Evolutionary conservation across 2,329 filamentous ascomycete genomes (phyloP), one percentile per base, ranked within the genome.

Genomic region (Periconia sp.): DNA sequence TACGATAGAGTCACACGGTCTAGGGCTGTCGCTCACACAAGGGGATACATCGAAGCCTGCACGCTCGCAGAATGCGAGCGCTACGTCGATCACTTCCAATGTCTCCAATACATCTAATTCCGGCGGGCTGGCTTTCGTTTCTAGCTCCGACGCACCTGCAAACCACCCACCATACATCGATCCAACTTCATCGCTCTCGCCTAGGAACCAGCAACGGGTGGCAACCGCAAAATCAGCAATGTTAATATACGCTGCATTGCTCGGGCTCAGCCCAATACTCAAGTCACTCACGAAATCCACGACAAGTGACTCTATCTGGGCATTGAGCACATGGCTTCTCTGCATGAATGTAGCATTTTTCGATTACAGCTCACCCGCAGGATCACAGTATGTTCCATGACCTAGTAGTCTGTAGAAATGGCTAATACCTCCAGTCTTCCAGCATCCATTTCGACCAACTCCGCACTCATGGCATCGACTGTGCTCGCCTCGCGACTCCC

Each of bases 331-430:
- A 63, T 94, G 91, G 85, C 80, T 99, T 31, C 83, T 99, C 50
- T 83, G 88, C 60, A 92, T 96, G 72, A 99, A 99, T 69, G 90
- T 97, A 49, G 95, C 96, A 72, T 96, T 95, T 68, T 97, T 96
- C 65, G 94, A 99, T 77, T 99, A 99, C 70, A 89, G 89, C 9
- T 87, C 88, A 28, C 81, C 82, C 23, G 73, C 78, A 28, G 78
- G 75, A 72, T 83, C 69, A 28, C 79, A 79, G 69, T 73, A 65
- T 46, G 65, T 50, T 34, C 19, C 7, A 38, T 33, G 23, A 22
- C 35, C 12, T 25, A n/a, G 17, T 12, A 24, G 28, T 37, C 23
- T 11, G 23, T 19, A 8, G 19, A 16, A 29, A 9, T 9, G 23
- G 16, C 43, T 41, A 66, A 63, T 46, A 26, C 7, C 29, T 38